phyloP scores from a whole-genome alignment of 2,329 filamentous ascomycete species.

The Phyllosticta ampelicida region DNA sequence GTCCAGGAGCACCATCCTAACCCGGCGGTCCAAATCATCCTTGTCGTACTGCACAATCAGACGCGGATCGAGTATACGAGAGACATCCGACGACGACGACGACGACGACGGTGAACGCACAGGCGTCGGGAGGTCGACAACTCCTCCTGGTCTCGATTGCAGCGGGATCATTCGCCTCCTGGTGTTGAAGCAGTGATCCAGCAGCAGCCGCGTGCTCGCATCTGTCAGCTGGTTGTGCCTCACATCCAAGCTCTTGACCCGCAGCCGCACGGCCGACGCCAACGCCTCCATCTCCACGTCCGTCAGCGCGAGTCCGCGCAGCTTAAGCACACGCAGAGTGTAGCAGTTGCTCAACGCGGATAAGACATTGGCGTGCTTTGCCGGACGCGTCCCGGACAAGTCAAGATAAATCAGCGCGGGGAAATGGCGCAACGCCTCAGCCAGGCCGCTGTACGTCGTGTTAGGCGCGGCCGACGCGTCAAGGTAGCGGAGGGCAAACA shows the following conservation, averaged over 20 bases:
- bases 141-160: not conserved
- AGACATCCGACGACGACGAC: not conserved
- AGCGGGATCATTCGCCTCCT: constrained; percentile 13
- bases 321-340: constrained; percentile 46
- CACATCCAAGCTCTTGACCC: constrained; percentile 46
- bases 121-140: not conserved
- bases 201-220: constrained; percentile 39
- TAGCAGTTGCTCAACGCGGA: constrained; percentile 35
- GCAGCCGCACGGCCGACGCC: constrained; percentile 39
- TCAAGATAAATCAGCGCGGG: constrained; percentile 47
- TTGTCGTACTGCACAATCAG: constrained; percentile 15
- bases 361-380: constrained; percentile 40
- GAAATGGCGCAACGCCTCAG: constrained; percentile 42
- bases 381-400: constrained; percentile 43
- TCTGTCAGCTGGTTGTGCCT: constrained; percentile 49
- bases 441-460: constrained; percentile 44
- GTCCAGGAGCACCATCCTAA: constrained; percentile 29
- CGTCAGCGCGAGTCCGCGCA: constrained; percentile 42
- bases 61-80: constrained; percentile 17
- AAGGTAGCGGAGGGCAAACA: constrained; percentile 42
- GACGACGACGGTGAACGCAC: constrained; percentile 1
- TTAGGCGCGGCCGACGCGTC: constrained; percentile 48
- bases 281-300: constrained; percentile 44
- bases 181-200: constrained; percentile 39
- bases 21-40: constrained; percentile 42